Evolutionary conservation across 2,329 filamentous ascomycete species (phyloP), one percentile per base, ranked within the genome.

Genomic region (Colletotrichum sp.): DNA sequence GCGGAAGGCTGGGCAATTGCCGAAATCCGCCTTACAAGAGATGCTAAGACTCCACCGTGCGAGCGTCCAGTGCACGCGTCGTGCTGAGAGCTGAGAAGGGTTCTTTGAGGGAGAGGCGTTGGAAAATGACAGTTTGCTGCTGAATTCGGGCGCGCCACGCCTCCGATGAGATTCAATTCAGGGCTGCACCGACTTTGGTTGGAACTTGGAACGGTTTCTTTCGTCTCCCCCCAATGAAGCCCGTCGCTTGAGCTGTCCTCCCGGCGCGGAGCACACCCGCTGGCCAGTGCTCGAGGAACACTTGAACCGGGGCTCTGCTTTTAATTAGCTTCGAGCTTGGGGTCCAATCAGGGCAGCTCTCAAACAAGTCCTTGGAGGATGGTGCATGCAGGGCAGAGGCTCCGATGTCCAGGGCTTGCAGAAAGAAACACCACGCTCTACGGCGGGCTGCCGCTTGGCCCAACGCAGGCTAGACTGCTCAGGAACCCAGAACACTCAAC

Each of bases 1-100:
- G 71, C 62, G 61, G 71, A 76, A 68, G 58, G 75, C 67, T 69
- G 71, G 65, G 71, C 62, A 76, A 68, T 75, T 76, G 71, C 71
- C 71, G 72, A 65, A 52, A 71, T 71, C 65, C 66, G 43, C 60
- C 69, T 71, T 22, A 62, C 48, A 66, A 67, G 39, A 64, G 64
- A n/a, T 70, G 13, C 39, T 60, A 62, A 58, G 68, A 18, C 52
- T 32, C 61, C 61, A 52, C 72, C 61, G 61, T 27, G 52, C 28
- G 27, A 62, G 28, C 43, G 43, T 28, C 52, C 30, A 55, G 7
- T 52, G 66, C 56, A 70, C 30, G n/a, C 30, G 36, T 43, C 5
- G 18, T 30, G 32, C 25, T 32, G 18, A 27, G 34, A 34, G 43
- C 43, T 52, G n/a, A 34, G 39, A 27, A 64, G 55, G n/a, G 60